Evolutionary conservation across 768 basidiomycete genomes (phyloP), one percentile per base, ranked within the genome.

Genomic region (Myochromella boudieri): DNA sequence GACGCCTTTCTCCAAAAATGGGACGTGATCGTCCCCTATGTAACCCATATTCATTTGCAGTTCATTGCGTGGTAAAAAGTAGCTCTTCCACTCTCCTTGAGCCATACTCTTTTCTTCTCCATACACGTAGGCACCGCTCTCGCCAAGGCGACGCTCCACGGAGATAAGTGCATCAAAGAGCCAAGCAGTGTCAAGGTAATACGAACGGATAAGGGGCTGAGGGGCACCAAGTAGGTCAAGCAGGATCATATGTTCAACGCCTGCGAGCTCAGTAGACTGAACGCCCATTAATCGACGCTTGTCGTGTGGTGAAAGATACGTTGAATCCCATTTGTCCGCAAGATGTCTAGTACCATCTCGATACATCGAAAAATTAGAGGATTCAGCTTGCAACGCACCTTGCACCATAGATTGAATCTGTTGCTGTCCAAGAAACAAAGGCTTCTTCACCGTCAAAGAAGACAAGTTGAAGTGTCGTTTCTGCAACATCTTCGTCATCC

Each of bases 381-480:
- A 45, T 18, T 17, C 20, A 21, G 38, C 22, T 37, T 38, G n/a
- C 52, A 34, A 34, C 67, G 46, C 58, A 92, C 95, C 91, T 82
- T 31, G 95, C 86, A n/a, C 95, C 95, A 61, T 99, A 99, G 33
- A 92, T 84, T 1, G 91, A 95, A 66, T 99, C 95, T 2, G 78
- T 82, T 24, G 75, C 78, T 2, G 91, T 92, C 95, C 95, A 99
- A 21, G 80, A 73, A 37, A 81, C 74, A 66, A 95, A 97, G 0
- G 97, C 97, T 66, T 98, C 97, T 67, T 99, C 97, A 2, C 97
- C 97, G 58, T 99, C 97, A 48, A 99, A 95, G 63, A 98, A 95
- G 8, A 99, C 76, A 7, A 98, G 71, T 61, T 97, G 93, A 7
- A 99, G 66, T 3, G 95, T 95, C 15, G 88, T 91, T 46, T 90